Evolutionary conservation across 2,329 filamentous ascomycete genomes (phyloP), one percentile per base, ranked within the genome.

Genomic region (Colletotrichum abscissum): DNA sequence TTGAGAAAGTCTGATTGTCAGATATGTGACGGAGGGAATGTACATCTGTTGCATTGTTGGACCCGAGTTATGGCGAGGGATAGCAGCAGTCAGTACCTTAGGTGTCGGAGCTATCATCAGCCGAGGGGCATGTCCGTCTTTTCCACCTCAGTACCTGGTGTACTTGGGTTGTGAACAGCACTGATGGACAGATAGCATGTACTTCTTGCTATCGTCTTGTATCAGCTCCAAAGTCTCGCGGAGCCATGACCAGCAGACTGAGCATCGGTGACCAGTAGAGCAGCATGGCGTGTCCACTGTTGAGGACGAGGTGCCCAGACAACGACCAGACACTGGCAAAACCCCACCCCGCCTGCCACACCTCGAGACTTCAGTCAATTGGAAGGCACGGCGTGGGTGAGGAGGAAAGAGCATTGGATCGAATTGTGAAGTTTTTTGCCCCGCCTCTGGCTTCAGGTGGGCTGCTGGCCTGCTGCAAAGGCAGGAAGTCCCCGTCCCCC

Each of bases 331-430:
- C 66, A 42, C 49, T 46, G 7, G 52, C 35, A 26, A 22, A 73
- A 60, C 70, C 67, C 70, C 70, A 73, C 70, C 70, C 63, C 55
- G 46, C 66, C 69, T 72, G 69, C 58, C 65, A 69, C 69, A 64
- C 59, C 16, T 49, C 57, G 19, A 16, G 42, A n/a, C 42, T 49
- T 49, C 42, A 49, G 42, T 49, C 38, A 42, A 42, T 42, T 42
- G 38, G 38, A 16, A 42, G 38, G 14, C 38, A 42, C 14, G 38
- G 38, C 38, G 14, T 42, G 38, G 16, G 38, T 42, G 38, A 42
- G 38, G 16, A 38, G 35, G 38, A 16, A 42, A 14, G 38, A 42
- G 38, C 38, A 42, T 42, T 16, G 14, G 38, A 42, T 42, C 42
- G 38, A 42, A 7, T 42, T 49, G 42, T 73, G 69, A 66, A 64